Evolutionary conservation across 331 rosid species (phyloP).

Genomic region (Dryas integrifolia): DNA sequence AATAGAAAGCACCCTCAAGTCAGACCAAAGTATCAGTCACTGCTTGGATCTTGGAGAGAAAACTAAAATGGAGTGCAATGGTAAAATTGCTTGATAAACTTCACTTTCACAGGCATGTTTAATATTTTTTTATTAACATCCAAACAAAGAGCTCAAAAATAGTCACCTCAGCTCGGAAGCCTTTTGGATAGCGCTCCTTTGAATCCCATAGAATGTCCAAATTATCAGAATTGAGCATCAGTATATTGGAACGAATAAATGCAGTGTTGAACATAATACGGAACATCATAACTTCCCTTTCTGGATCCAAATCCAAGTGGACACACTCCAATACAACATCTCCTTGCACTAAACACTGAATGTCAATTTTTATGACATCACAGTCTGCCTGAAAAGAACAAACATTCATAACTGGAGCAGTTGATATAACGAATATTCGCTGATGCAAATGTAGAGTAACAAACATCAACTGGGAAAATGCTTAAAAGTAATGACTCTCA

Average conservation of each 20-base stretch:
- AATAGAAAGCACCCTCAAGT: neutral
- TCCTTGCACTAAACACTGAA: conserved; percentile 97
- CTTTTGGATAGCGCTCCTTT: conserved; percentile 87
- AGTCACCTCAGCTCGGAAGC: conserved; percentile 90
- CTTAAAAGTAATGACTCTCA: conserved; percentile 16
- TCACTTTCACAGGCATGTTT: neutral
- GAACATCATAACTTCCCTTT: conserved; percentile 98
- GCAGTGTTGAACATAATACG: conserved; percentile 93
- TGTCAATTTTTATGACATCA: conserved; percentile 95
- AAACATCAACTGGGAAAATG: conserved; percentile 24
- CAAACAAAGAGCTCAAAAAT: conserved; percentile 22
- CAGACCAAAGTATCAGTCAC: neutral
- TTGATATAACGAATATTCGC: conserved; percentile 20
- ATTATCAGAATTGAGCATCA: conserved; percentile 82
- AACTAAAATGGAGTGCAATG: neutral
- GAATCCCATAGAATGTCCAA: conserved; percentile 96
- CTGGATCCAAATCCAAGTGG: conserved; percentile 80
- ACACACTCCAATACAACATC: conserved; percentile 98
- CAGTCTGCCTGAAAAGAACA: conserved; percentile 73
- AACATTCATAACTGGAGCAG: conserved; percentile 21
- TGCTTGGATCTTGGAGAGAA: neutral
- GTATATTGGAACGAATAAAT: conserved; percentile 85
- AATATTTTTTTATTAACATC: conserved; percentile 3
- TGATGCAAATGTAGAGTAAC: neutral
- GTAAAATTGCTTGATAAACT: neutral